Base-by-base conservation (phyloP, 495 filamentous ascomycete species). In the Amorphotheca resinae region DNA sequence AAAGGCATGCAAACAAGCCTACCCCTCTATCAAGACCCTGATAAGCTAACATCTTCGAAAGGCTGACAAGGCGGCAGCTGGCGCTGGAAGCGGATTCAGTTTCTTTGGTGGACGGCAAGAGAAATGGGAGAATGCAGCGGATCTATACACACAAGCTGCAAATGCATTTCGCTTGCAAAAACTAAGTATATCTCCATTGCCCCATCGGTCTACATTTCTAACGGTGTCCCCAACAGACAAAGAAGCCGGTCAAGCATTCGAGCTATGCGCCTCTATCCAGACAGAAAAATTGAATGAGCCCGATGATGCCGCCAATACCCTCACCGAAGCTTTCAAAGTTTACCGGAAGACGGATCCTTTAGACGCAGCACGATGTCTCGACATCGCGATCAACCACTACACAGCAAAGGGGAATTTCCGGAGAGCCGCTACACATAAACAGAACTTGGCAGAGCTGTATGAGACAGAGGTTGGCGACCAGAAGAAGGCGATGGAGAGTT, bases 391-490 rank as follows among this genome's bases (percentile, higher is more conserved):
- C 54, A 63, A 71, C 22, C 80, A 88, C 58, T 93, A 88, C 57
- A 82, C 79, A 35, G 57, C 72, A 46, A 83, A 82, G 60, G 89
- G 87, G 39, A 93, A 93, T 59, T 84, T 89, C 61, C 70, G 88
- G 46, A 73, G 91, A 22, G 87, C 91, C 3, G 89, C 91, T 16
- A 81, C 82, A 22, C 79, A 91, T 53, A 79, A 93, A 63, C 82
- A 95, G 56, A 78, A 82, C 51, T 65, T 89, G 44, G 89, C 77
- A 17, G 86, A 94, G 58, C 55, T 93, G 28, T 82, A 79, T 53
- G 86, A 95, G 64, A 61, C 72, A 3, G 85, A 93, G 51, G 56
- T 91, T 17, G 76, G 77, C 8, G 84, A 95, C 63, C 65, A 65
- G 44, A 80, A 82, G 61, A 69, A 73, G 50, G 87, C 88, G 26